Conservation (phyloP, 345 rosid genomes). For the Excoecaria agallocha region DNA sequence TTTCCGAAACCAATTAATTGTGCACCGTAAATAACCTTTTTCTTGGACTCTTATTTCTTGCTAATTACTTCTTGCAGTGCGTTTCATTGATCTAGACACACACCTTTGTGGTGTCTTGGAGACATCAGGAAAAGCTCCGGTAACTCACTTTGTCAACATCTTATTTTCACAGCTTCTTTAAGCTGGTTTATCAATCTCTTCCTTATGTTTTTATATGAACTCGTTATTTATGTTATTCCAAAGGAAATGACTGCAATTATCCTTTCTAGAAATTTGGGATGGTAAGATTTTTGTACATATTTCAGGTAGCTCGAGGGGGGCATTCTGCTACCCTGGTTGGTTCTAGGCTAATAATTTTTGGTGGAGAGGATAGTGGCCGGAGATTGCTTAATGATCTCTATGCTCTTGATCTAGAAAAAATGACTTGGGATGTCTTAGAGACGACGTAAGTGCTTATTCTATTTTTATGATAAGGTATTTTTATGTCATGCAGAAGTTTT, state of each 20-base stretch:
- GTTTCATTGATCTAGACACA: slow-evolving; percentile 69
- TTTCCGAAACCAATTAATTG: slow-evolving; percentile 4
- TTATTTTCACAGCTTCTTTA: neutral
- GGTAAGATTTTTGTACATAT: slow-evolving; percentile 22
- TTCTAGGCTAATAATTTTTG: slow-evolving; percentile 72
- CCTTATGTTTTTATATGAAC: neutral
- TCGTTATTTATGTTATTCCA: slow-evolving; percentile 1
- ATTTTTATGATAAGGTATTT: slow-evolving; percentile 1
- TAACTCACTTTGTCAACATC: slow-evolving; percentile 23
- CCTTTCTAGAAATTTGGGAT: slow-evolving; percentile 9
- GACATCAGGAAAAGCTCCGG: slow-evolving; percentile 80
- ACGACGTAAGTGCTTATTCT: slow-evolving; percentile 53
- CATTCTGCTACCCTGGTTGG: slow-evolving; percentile 83
- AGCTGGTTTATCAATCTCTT: neutral
- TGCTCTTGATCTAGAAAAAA: slow-evolving; percentile 72
- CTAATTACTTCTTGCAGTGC: slow-evolving; percentile 48
- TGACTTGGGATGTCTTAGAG: slow-evolving; percentile 77
- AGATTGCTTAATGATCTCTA: slow-evolving; percentile 76
- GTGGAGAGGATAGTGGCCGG: slow-evolving; percentile 86
- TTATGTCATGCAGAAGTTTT: slow-evolving; percentile 22
- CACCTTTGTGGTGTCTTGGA: slow-evolving; percentile 54
- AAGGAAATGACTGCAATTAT: neutral
- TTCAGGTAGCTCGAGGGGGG: slow-evolving; percentile 90
- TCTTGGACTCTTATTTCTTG: slow-evolving; percentile 21
- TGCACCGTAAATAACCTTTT: slow-evolving; percentile 10